Evolutionary conservation across 2,329 filamentous ascomycete species (phyloP).

Genomic region (Aquanectria penicillioides): DNA sequence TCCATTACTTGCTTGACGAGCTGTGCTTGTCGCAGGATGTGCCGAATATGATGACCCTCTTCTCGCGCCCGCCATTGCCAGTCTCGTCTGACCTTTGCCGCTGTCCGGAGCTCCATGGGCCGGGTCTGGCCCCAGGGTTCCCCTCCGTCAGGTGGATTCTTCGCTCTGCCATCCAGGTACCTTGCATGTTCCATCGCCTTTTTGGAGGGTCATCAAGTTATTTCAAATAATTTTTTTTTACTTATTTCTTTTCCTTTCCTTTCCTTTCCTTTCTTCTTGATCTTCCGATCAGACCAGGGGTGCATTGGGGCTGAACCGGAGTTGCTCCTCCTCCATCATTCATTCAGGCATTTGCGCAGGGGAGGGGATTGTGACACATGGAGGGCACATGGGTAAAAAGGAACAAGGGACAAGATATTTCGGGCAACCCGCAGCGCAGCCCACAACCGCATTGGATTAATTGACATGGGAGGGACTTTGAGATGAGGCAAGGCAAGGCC

Average conservation of each 20-base stretch:
- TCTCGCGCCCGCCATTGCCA: conserved; percentile 10
- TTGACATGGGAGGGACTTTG: conserved; percentile 1
- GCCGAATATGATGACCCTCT: no score
- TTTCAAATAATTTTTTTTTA: background rate
- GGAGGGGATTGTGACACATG: conserved; percentile 10
- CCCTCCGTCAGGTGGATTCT: conserved; percentile 16
- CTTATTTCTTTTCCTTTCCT: background rate
- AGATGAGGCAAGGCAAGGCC: conserved; percentile 7
- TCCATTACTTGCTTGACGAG: background rate
- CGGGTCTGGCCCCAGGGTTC: conserved; percentile 24
- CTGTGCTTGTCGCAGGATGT: no score
- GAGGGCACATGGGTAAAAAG: conserved; percentile 9
- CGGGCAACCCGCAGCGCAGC: background rate
- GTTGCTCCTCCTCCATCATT: background rate
- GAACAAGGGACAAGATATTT: conserved; percentile 20
- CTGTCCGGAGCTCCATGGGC: conserved; percentile 22
- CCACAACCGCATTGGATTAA: background rate
- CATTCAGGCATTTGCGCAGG: background rate
- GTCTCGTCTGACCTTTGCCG: conserved; percentile 26
- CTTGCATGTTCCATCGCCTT: conserved; percentile 9
- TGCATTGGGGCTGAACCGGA: conserved; percentile 21
- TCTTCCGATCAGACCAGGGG: conserved; percentile 16
- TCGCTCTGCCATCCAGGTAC: conserved; percentile 21
- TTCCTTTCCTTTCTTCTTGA: background rate
- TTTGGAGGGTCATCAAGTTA: background rate